A percentile compares a stretch with the other conserved stretches of the same genome.
phyloP scores from a whole-genome alignment of 495 filamentous ascomycete genomes.

The Aspergillus ellipticus region DNA sequence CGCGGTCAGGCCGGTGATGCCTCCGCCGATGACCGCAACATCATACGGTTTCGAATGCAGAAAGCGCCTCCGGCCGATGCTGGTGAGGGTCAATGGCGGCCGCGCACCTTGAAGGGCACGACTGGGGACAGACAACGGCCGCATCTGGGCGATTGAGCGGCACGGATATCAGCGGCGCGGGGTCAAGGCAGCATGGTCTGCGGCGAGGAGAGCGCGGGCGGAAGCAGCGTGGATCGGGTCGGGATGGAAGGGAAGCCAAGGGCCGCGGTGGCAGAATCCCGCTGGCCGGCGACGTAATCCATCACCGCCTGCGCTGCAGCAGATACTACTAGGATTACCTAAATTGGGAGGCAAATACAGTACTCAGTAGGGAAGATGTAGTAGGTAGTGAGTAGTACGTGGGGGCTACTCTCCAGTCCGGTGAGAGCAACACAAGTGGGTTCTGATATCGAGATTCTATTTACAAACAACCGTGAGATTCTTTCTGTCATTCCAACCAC shows the following conservation, averaged over 20 bases:
- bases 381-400: no score
- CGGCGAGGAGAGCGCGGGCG: slow-evolving; percentile 1
- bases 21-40: slow-evolving; percentile 78
- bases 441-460: slow-evolving; percentile 27
- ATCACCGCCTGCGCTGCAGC: no score
- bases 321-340: no score
- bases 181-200: neutral
- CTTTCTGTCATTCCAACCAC: slow-evolving; percentile 12
- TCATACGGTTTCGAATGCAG: slow-evolving; percentile 30
- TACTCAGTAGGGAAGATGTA: no score
- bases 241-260: neutral
- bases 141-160: slow-evolving; percentile 28
- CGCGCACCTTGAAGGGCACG: slow-evolving; percentile 16
- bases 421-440: no score
- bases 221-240: neutral
- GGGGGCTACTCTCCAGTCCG: no score
- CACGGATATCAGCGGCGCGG: neutral
- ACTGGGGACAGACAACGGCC: slow-evolving; percentile 21
- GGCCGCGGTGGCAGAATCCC: neutral
- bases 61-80: slow-evolving; percentile 18
- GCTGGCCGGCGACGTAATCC: neutral
- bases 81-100: slow-evolving; percentile 15
- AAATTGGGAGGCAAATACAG: no score
- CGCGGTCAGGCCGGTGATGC: slow-evolving; percentile 82
- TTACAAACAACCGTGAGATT: slow-evolving; percentile 20